phyloP scores from a whole-genome alignment of 495 filamentous ascomycete genomes.

The Tuber magnatum region DNA sequence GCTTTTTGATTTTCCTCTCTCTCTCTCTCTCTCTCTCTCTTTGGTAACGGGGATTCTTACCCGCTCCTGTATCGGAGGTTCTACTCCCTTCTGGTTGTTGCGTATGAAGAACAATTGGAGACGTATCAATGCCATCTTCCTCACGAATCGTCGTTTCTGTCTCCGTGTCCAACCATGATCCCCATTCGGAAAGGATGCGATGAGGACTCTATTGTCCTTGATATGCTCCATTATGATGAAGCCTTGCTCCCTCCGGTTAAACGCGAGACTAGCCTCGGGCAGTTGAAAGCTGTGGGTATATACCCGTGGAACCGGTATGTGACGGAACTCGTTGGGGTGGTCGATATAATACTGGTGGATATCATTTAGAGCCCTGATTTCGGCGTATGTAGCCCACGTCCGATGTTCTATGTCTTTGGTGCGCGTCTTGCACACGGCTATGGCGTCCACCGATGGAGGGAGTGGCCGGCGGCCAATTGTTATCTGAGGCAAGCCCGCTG shows the following conservation, averaged over 20 bases:
- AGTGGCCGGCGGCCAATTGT: background rate
- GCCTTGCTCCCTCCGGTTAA: background rate
- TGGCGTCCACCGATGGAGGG: background rate
- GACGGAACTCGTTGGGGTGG: background rate
- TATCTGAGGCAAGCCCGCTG: background rate
- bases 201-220: background rate
- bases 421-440: background rate
- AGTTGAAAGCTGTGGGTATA: background rate
- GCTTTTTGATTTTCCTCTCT: too few relatives aligned
- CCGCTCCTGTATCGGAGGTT: background rate
- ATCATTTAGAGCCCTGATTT: background rate
- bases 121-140: slow-evolving; percentile 2
- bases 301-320: background rate
- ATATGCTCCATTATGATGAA: background rate
- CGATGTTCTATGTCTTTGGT: background rate
- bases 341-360: background rate
- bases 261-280: background rate
- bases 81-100: background rate
- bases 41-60: background rate
- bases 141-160: background rate
- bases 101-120: slow-evolving; percentile 1
- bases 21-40: background rate
- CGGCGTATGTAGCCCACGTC: background rate
- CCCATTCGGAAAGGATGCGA: background rate
- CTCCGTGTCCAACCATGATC: background rate